Percentiles rank a stretch among this genome's conserved stretches.
Conservation (phyloP, 1,284 basidiomycete species). For the Ceratobasidium sp. region DNA sequence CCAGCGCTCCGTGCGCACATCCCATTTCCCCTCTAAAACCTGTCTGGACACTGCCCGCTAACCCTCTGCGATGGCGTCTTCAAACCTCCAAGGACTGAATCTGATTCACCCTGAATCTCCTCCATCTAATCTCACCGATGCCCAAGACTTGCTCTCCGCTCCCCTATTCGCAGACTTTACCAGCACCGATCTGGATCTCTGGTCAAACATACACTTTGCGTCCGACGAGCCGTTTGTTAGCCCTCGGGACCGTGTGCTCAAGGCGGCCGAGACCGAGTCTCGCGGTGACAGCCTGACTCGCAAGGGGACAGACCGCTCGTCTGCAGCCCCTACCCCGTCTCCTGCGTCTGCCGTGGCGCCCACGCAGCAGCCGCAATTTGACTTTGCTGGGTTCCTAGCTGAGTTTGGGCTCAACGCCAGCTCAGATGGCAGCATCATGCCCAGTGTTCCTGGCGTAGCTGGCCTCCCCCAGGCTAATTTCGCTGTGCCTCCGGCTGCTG, state of each 20-base stretch:
- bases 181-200: conserved; percentile 78
- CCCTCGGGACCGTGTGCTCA: conserved; percentile 44
- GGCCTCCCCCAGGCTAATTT: conserved; percentile 23
- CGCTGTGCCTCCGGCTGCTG: background rate
- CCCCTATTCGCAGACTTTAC: conserved; percentile 72
- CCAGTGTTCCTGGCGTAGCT: conserved; percentile 68
- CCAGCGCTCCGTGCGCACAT: conserved; percentile 15
- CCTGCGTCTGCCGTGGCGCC: conserved; percentile 15
- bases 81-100: conserved; percentile 74
- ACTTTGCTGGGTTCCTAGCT: conserved; percentile 52
- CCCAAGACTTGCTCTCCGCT: conserved; percentile 69
- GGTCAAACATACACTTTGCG: conserved; percentile 84
- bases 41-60: background rate
- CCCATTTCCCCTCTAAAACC: background rate
- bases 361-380: conserved; percentile 32
- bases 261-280: conserved; percentile 53
- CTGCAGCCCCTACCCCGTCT: conserved; percentile 31
- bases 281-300: conserved; percentile 14
- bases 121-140: conserved; percentile 58
- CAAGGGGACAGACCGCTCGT: conserved; percentile 18
- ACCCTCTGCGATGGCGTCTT: conserved; percentile 43
- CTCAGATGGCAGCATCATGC: background rate
- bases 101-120: conserved; percentile 66
- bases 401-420: conserved; percentile 68
- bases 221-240: conserved; percentile 69